Percentiles rank a stretch among this genome's conserved stretches.
phyloP scores from a whole-genome alignment of 208 protist genomes.

The Crithidia sp. region DNA sequence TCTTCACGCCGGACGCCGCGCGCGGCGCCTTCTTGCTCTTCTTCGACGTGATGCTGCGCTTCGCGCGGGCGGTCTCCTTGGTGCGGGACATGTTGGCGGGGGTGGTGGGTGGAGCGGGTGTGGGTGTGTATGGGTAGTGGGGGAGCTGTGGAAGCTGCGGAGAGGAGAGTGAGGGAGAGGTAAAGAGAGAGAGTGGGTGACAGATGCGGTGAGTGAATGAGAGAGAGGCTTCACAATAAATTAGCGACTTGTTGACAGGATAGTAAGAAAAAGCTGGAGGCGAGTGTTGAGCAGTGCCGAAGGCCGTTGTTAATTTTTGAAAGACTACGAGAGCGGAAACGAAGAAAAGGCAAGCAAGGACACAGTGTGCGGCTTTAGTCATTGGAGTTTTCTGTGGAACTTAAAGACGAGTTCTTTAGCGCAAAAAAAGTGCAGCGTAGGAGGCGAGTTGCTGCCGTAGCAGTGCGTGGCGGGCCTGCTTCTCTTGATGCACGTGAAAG shows the following conservation, averaged over 20 bases:
- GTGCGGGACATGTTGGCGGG: not conserved
- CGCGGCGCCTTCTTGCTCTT: constrained; percentile 97
- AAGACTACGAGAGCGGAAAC: too few relatives aligned
- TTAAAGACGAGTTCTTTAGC: too few relatives aligned
- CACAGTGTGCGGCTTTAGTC: too few relatives aligned
- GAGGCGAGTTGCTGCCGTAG: constrained; percentile 10
- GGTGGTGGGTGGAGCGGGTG: not conserved
- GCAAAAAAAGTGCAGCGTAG: not conserved
- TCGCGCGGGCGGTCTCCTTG: not conserved
- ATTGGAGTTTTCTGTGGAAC: too few relatives aligned
- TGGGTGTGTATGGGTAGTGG: constrained; percentile 3
- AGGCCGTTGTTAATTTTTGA: too few relatives aligned
- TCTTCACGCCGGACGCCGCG: constrained; percentile 95
- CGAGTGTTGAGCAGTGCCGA: too few relatives aligned
- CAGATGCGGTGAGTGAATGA: too few relatives aligned
- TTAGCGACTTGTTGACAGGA: too few relatives aligned
- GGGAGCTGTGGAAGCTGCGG: constrained; percentile 6
- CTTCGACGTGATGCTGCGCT: constrained; percentile 47
- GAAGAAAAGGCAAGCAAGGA: too few relatives aligned
- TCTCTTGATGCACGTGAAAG: constrained; percentile 22
- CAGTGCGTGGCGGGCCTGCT: not conserved
- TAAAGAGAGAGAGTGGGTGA: too few relatives aligned
- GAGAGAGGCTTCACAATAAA: too few relatives aligned
- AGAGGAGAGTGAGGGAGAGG: not conserved
- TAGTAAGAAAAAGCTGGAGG: not conserved